Conservation (phyloP, 108 stramenopile genomes). For the Aurantiochytrium sp. region DNA sequence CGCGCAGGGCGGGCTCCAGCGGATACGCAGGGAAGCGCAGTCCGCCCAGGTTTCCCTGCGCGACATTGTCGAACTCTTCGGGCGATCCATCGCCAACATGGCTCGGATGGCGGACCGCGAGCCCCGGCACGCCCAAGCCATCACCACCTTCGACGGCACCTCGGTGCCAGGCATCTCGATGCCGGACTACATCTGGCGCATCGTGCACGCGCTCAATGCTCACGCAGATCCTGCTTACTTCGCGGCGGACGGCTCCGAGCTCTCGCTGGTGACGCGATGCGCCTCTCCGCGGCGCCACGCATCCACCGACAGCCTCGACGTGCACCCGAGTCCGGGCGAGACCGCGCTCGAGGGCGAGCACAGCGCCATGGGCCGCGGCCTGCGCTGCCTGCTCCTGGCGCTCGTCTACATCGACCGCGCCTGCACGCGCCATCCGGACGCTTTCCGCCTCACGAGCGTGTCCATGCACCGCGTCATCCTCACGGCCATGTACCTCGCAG, state of each 20-base stretch:
- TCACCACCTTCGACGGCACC: not conserved
- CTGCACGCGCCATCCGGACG: not conserved
- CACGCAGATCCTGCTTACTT: not conserved
- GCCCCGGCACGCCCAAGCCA: not conserved
- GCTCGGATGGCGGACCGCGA: not conserved
- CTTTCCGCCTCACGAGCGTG: not conserved
- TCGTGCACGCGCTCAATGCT: not conserved
- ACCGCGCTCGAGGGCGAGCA: not conserved
- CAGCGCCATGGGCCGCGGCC: conserved; percentile 22
- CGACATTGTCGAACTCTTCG: conserved; percentile 21
- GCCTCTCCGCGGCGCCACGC: not conserved
- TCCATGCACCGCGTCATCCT: conserved; percentile 26
- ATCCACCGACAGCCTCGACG: not conserved
- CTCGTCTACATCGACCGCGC: conserved; percentile 15
- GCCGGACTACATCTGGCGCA: not conserved
- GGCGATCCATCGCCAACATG: not conserved
- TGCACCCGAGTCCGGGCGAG: not conserved
- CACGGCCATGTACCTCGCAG: not conserved
- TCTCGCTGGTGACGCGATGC: not conserved
- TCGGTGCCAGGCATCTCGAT: not conserved
- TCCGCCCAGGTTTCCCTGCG: not conserved
- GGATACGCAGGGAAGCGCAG: conserved; percentile 3
- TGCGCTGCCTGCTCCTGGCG: not conserved
- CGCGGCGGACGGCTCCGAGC: not conserved
- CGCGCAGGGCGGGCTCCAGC: not conserved